Evolutionary conservation across 176 grass and related monocot genomes (phyloP).

Genomic region (Aegilops tauschii): DNA sequence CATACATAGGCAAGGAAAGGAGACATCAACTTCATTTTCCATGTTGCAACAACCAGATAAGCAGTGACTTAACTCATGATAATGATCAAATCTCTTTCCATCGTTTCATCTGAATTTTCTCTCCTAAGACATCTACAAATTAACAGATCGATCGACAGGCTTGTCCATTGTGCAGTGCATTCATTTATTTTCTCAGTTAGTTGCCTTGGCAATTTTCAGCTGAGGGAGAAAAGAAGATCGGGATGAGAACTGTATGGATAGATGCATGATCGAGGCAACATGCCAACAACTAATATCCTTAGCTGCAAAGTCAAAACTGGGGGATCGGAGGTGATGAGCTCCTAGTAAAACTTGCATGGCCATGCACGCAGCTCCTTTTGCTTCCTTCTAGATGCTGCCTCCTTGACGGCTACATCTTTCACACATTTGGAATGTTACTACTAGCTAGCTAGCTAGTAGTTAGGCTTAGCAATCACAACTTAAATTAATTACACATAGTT

Average conservation of each 20-base stretch:
- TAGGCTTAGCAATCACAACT: not conserved
- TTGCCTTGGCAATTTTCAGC: conserved; percentile 37
- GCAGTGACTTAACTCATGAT: conserved; percentile 24
- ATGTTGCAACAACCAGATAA: conserved; percentile 35
- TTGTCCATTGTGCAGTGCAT: conserved; percentile 2
- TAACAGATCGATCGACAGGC: conserved; percentile 2
- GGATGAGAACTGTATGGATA: not conserved
- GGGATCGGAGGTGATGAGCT: not conserved
- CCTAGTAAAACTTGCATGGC: not conserved
- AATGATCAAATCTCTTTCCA: not conserved
- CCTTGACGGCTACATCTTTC: conserved; percentile 4
- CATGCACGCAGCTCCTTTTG: not conserved
- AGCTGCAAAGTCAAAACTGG: conserved; percentile 38
- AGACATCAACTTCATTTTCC: not conserved
- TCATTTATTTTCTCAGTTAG: not conserved
- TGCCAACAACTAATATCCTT: conserved; percentile 26
- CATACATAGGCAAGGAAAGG: not conserved
- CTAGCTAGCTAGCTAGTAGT: no score
- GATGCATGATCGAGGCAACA: conserved; percentile 18
- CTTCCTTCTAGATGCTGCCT: not conserved
- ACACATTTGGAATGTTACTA: not conserved
- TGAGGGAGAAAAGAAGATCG: not conserved
- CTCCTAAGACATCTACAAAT: not conserved
- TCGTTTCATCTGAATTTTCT: conserved; percentile 14
- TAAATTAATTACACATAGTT: not conserved